Conservation (phyloP, 1,139 yeast genomes). For the Petasospora rhodanensis region DNA sequence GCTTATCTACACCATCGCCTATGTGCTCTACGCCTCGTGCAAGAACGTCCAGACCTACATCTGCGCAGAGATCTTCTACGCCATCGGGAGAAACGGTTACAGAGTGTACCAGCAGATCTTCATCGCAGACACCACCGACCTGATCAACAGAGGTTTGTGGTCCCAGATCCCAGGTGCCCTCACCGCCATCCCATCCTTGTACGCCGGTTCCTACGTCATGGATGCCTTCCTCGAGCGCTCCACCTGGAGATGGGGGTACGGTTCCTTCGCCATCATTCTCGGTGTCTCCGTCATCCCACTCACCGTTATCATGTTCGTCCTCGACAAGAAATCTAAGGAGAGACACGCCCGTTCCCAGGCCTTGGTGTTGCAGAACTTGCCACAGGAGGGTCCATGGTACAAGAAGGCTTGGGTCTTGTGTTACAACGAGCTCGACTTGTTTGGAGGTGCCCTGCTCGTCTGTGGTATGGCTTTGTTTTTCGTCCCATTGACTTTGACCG, state of each 20-base stretch:
- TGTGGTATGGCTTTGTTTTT: slow-evolving; percentile 32
- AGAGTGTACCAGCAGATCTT: slow-evolving; percentile 34
- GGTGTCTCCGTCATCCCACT: slow-evolving; percentile 32
- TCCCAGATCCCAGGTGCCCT: slow-evolving; percentile 31
- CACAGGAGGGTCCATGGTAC: slow-evolving; percentile 14
- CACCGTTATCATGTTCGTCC: slow-evolving; percentile 26
- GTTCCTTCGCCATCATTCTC: slow-evolving; percentile 34
- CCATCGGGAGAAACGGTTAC: slow-evolving; percentile 35
- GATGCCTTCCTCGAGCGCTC: slow-evolving; percentile 23
- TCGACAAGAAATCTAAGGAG: slow-evolving; percentile 28
- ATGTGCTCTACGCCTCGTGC: slow-evolving; percentile 30
- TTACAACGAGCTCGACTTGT: slow-evolving; percentile 31
- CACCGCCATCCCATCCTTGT: slow-evolving; percentile 24
- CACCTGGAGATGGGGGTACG: slow-evolving; percentile 38
- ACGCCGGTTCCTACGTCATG: slow-evolving; percentile 25
- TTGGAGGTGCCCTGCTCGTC: slow-evolving; percentile 32
- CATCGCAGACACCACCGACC: slow-evolving; percentile 36
- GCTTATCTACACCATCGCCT: slow-evolving; percentile 29
- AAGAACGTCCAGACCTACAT: slow-evolving; percentile 30
- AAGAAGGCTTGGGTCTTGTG: slow-evolving; percentile 9
- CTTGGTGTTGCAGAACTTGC: slow-evolving; percentile 14
- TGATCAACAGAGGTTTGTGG: slow-evolving; percentile 34
- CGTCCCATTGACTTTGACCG: slow-evolving; percentile 34
- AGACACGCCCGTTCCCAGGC: slow-evolving; percentile 15
- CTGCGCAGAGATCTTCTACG: slow-evolving; percentile 32